Percentiles rank a stretch among this genome's conserved stretches.
Evolutionary conservation across 164 flowering plant species (phyloP).

Genomic region (Stephania cephalantha): DNA sequence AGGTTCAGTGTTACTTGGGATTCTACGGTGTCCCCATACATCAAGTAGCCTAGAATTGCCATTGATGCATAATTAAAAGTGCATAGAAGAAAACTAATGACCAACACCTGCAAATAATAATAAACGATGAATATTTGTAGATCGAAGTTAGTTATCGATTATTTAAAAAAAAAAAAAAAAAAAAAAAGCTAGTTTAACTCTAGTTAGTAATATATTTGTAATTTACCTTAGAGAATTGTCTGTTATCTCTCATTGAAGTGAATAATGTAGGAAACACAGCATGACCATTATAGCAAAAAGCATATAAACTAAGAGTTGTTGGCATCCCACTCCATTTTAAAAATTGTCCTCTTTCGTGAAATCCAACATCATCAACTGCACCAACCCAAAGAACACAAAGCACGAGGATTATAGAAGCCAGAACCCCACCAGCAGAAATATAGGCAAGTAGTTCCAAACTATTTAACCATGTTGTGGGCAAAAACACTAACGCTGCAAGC

Average conservation of each 20-base stretch:
- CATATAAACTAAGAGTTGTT: constrained; percentile 37
- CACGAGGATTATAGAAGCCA: constrained; percentile 33
- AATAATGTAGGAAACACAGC: constrained; percentile 47
- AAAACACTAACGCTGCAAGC: constrained; percentile 30
- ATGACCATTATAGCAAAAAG: constrained; percentile 51
- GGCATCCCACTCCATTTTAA: constrained; percentile 36
- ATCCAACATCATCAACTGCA: constrained; percentile 44
- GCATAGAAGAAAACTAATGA: constrained; percentile 34
- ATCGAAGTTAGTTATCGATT: neutral
- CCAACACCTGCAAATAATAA: constrained; percentile 29
- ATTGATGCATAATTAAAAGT: constrained; percentile 41
- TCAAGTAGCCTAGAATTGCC: constrained; percentile 49
- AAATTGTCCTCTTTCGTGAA: constrained; percentile 30
- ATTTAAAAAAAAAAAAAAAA: too few relatives aligned
- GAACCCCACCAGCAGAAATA: constrained; percentile 47
- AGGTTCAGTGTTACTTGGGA: constrained; percentile 56
- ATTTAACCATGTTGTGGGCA: constrained; percentile 47
- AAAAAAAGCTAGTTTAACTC: neutral
- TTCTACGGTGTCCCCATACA: constrained; percentile 39
- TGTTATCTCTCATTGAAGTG: constrained; percentile 45
- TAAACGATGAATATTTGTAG: neutral
- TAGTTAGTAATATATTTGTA: neutral
- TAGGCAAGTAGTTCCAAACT: constrained; percentile 37
- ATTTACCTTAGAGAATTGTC: constrained; percentile 47
- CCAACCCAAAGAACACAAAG: constrained; percentile 40